Base-by-base conservation (phyloP, 805 yeast species). In the Myxozyma sirexii region DNA sequence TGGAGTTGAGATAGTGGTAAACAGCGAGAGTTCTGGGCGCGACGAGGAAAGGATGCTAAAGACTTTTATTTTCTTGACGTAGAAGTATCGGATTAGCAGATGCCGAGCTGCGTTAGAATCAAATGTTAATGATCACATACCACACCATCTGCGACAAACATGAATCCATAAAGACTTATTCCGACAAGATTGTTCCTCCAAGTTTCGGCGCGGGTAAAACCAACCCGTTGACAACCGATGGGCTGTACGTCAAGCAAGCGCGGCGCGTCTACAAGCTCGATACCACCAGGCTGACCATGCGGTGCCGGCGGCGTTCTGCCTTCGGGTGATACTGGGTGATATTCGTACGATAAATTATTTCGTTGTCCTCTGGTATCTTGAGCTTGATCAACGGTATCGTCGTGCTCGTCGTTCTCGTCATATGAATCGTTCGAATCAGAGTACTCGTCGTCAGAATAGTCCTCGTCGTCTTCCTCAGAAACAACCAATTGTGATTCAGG, bases 121-220 rank as follows among this genome's bases (percentile, higher is more conserved):
- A 10, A 26, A 15, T 7, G n/a, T 1, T 8, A 19, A 27, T 27
- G 41, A 31, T 8, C 6, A 52, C 50, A 33, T 41, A 60, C 63
- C 54, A 24, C 27, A 15, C 64, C 59, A 39, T 54, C 64, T 6
- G 65, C 65, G 21, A 59, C 44, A 29, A 61, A 61, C 19, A 61
- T 10, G 21, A 58, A 59, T 12, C 65, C 63, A 26, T 41, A 33
- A 15, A 45, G 50, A 17, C 60, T 54, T 21, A 41, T 27, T 7
- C 56, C 59, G 15, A 53, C 42, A 12, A 57, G 51, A 41, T 59
- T 61, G 17, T 59, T 60, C 4, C 60, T 23, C 65, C 65, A 61
- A 8, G 59, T 57, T 35, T 46, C 60, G 10, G 60, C 51, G 17
- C 31, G 27, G 24, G 13, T 42, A 15, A 61, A 33, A 13, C 43